Base-by-base conservation (phyloP, 2,329 filamentous ascomycete species). In the Lachnum nothofagi region DNA sequence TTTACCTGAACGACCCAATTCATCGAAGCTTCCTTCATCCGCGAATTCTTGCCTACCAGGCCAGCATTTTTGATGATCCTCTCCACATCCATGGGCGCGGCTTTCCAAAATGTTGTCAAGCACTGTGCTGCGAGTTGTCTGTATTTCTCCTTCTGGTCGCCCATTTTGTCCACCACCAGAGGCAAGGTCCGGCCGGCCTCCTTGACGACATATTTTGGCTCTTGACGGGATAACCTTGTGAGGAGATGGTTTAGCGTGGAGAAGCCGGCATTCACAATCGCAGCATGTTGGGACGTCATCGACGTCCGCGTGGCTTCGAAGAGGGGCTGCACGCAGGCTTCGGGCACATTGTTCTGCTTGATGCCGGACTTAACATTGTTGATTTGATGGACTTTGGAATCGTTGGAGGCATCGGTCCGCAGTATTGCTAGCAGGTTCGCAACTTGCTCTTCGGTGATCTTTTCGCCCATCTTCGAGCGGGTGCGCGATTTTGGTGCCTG, bases 301-400 rank as follows among this genome's bases (percentile, higher is more conserved):
- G 88, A 86, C 45, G 82, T 72, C 55, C 85, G 85, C 62, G 94
- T 76, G 55, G 85, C 87, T 53, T 96, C 89, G 69, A 95, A 94
- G 55, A 95, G 80, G 49, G 80, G 75, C 22, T 80, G 70, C 60
- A 94, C 79, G 61, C 77, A 79, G 46, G 70, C 69, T 57, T 94
- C 88, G 52, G 89, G 88, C 39, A 95, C 88, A 72, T 90, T 90
- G 66, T 87, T 85, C 68, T 95, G 90, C 69, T 95, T 95, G 75
- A 95, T 95, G 66, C 83, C 80, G 37, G 87, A 90, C 70, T 95
- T 95, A 69, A 91, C 74, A 61, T 74, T 76, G 51, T 82, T 87
- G 60, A 95, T 80, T 46, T 80, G 78, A 56, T 80, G 74, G 55
- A 89, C 77, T 65, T 90, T 90, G 44, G 76, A 70, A 61, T 91